Conservation (phyloP, 495 filamentous ascomycete species). For the Penicillium waksmanii region DNA sequence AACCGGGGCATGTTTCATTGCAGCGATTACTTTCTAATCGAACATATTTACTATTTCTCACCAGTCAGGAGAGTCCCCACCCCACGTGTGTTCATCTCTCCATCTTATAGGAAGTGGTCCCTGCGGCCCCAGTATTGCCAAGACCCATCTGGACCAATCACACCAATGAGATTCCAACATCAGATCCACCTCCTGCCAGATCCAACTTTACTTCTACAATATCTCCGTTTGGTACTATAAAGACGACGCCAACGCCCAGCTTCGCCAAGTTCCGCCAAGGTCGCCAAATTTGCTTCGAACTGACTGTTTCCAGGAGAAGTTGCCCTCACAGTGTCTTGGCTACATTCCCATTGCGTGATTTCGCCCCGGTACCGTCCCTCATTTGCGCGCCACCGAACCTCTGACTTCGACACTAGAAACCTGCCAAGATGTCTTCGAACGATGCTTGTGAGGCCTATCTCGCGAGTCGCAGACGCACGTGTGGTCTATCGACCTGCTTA, state of each 20-base stretch:
- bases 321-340: constrained; percentile 4
- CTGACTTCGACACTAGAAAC: constrained; percentile 17
- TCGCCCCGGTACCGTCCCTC: constrained; percentile 9
- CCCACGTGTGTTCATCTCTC: constrained; percentile 19
- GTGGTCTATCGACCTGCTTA: constrained; percentile 7
- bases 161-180: neutral
- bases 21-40: neutral
- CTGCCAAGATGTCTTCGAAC: constrained; percentile 22
- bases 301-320: neutral
- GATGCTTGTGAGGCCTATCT: constrained; percentile 9
- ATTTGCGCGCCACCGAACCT: constrained; percentile 17
- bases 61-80: neutral
- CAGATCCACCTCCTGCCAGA: neutral
- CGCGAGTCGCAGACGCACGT: constrained; percentile 26
- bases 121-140: constrained; percentile 18
- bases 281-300: constrained; percentile 21
- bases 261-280: constrained; percentile 28
- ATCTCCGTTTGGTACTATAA: neutral
- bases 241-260: constrained; percentile 14
- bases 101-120: constrained; percentile 24
- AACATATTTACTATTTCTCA: neutral
- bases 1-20: neutral
- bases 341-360: constrained; percentile 22
- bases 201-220: neutral
- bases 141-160: constrained; percentile 4